Conservation (phyloP, 352 stramenopile genomes). For the Phytophthora pseudosyringae region DNA sequence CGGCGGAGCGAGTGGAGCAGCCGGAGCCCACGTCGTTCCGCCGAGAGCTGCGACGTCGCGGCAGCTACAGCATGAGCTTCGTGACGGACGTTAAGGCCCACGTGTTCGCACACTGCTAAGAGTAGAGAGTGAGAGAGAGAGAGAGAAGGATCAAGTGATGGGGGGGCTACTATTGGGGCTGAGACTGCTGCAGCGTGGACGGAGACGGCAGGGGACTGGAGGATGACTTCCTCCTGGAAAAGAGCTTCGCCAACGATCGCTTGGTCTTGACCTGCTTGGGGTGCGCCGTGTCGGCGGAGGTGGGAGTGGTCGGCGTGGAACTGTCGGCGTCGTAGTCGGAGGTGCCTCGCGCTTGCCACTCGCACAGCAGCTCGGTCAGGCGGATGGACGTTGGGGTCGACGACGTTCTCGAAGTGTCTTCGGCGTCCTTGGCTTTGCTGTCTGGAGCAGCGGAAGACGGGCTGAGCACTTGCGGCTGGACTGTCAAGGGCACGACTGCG, state of each 20-base stretch:
- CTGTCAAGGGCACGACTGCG: slow-evolving; percentile 20
- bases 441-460: not conserved
- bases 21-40: slow-evolving; percentile 72
- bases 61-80: slow-evolving; percentile 90
- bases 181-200: slow-evolving; percentile 1
- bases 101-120: slow-evolving; percentile 72
- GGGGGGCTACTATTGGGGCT: not conserved
- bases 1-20: slow-evolving; percentile 21
- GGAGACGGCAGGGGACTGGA: slow-evolving; percentile 23
- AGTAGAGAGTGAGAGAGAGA: not conserved
- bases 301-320: slow-evolving; percentile 27
- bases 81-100: slow-evolving; percentile 90
- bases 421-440: slow-evolving; percentile 6
- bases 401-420: not conserved
- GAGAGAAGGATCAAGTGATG: not conserved
- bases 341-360: slow-evolving; percentile 6
- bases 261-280: slow-evolving; percentile 29
- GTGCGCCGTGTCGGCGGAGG: slow-evolving; percentile 1
- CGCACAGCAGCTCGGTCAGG: slow-evolving; percentile 14
- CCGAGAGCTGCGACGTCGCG: slow-evolving; percentile 76
- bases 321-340: slow-evolving; percentile 24
- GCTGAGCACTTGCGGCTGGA: not conserved
- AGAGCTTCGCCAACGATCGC: slow-evolving; percentile 38
- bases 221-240: slow-evolving; percentile 41
- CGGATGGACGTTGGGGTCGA: slow-evolving; percentile 8